Base-by-base conservation (phyloP, 352 stramenopile genomes). In the Plasmopara muralis region DNA sequence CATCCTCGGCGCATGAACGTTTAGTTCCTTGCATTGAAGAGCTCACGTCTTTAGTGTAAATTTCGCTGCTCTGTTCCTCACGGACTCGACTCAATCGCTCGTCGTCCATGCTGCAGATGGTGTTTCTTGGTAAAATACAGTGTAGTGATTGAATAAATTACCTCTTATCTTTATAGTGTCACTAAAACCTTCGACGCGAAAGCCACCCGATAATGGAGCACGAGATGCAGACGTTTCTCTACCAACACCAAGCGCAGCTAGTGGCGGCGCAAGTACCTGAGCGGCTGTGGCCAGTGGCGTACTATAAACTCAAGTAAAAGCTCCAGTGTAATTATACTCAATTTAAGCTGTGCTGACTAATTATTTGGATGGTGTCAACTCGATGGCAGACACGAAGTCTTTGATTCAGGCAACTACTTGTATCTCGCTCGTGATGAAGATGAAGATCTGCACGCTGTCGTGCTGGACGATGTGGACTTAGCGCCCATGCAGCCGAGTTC, bases 241-340 rank as follows among this genome's bases (percentile, higher is more conserved):
- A 60, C 42, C 55, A 67, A 40, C 71, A 82, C 53, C 66, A 77
- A 37, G 57, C 66, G 16, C 71, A 82, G 53, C 50, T 82, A 43
- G 60, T 62, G 28, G 57, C 50, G 12, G 66, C 66, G 16, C 62
- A 67, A 46, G 66, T 78, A 13, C 71, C 71, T 9, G 51, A 68
- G 46, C 57, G 55, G 34, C 44, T 82, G 18, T 82, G 71, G 71
- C 62, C 68, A 12, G 52, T 75, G 15, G 54, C 66, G 0, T 75
- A 73, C 49, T 68, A 78, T 52, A 82, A 82, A 57, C 60, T 82
- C 18, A 74, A 70, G 68, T 77, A 71, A 33, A 59, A 12, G 47
- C 3, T 25, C 47, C 10, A 20, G 31, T 33, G 15, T 16, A 10
- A 34, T 50, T 41, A 13, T 6, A 33, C 14, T 40, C n/a, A 31